Evolutionary conservation across 106 monocot genomes (phyloP).

Genomic region (Phalaenopsis equestris): DNA sequence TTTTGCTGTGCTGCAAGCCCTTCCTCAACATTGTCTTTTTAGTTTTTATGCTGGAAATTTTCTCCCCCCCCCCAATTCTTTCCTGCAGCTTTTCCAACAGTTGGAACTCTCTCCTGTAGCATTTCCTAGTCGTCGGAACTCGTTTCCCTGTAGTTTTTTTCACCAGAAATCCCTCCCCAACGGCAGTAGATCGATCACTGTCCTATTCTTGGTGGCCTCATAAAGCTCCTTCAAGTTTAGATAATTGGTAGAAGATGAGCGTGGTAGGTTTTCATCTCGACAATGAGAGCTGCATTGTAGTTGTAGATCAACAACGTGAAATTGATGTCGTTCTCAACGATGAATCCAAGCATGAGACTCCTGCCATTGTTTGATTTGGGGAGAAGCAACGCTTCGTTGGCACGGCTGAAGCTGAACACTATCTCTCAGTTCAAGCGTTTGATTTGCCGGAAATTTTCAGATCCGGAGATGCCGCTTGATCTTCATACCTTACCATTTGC

Average conservation of each 20-base stretch:
- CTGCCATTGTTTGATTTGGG: conserved; percentile 46
- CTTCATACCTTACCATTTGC: conserved; percentile 28
- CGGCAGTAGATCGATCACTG: background rate
- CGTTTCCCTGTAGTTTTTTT: too few species aligned
- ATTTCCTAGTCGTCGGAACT: too few species aligned
- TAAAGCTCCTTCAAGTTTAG: background rate
- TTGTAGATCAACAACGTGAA: conserved; percentile 55
- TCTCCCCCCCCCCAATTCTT: too few species aligned
- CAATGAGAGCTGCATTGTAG: conserved; percentile 61
- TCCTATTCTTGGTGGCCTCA: background rate
- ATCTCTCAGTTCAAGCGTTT: conserved; percentile 57
- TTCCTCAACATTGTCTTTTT: too few species aligned
- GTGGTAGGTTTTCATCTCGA: conserved; percentile 69
- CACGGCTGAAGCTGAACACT: conserved; percentile 47
- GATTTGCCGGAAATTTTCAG: conserved; percentile 39
- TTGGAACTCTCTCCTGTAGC: too few species aligned
- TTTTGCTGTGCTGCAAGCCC: too few species aligned
- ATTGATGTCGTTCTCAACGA: conserved; percentile 72
- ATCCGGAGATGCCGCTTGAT: conserved; percentile 42
- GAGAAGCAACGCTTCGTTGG: conserved; percentile 68
- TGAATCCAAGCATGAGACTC: conserved; percentile 71
- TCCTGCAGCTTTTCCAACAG: too few species aligned
- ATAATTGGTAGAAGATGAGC: conserved; percentile 18
- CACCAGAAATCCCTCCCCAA: background rate
- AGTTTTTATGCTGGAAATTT: too few species aligned